Conservation (phyloP, 495 filamentous ascomycete genomes). For the Tuber indicum region DNA sequence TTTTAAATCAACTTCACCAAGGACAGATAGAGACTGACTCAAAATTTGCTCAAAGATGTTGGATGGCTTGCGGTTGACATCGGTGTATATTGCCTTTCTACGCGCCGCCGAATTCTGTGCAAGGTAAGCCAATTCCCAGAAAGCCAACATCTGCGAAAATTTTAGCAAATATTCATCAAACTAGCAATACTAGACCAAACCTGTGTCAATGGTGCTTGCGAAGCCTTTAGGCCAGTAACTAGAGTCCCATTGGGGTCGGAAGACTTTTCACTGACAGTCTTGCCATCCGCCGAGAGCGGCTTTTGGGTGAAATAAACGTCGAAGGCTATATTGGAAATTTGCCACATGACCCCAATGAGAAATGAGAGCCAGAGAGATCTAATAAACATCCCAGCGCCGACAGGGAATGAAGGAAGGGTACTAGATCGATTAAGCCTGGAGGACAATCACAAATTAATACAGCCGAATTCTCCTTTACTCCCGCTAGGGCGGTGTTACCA, state of each 20-base stretch:
- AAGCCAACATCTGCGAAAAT: slow-evolving; percentile 61
- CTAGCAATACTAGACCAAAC: slow-evolving; percentile 39
- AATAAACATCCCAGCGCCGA: slow-evolving; percentile 52
- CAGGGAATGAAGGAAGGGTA: slow-evolving; percentile 55
- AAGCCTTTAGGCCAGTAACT: slow-evolving; percentile 65
- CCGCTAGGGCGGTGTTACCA: slow-evolving; percentile 17
- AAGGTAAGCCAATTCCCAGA: slow-evolving; percentile 84
- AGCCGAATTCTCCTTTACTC: too few species aligned
- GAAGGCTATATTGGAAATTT: slow-evolving; percentile 67
- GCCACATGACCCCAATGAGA: slow-evolving; percentile 65
- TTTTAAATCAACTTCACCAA: slow-evolving; percentile 59
- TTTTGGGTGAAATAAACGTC: slow-evolving; percentile 67
- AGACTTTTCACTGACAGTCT: slow-evolving; percentile 75
- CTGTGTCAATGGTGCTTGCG: slow-evolving; percentile 59
- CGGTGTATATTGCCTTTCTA: slow-evolving; percentile 75
- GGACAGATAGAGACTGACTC: slow-evolving; percentile 56
- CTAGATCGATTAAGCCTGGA: slow-evolving; percentile 62
- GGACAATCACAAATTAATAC: background rate
- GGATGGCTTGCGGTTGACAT: slow-evolving; percentile 74
- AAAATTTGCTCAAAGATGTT: slow-evolving; percentile 76
- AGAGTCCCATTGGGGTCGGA: slow-evolving; percentile 89
- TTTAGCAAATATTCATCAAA: background rate
- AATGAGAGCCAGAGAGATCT: slow-evolving; percentile 60
- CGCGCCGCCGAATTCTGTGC: slow-evolving; percentile 63
- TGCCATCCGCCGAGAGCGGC: slow-evolving; percentile 65